Conservation (phyloP, 73 alveolate genomes). For the Blepharisma stoltei region DNA sequence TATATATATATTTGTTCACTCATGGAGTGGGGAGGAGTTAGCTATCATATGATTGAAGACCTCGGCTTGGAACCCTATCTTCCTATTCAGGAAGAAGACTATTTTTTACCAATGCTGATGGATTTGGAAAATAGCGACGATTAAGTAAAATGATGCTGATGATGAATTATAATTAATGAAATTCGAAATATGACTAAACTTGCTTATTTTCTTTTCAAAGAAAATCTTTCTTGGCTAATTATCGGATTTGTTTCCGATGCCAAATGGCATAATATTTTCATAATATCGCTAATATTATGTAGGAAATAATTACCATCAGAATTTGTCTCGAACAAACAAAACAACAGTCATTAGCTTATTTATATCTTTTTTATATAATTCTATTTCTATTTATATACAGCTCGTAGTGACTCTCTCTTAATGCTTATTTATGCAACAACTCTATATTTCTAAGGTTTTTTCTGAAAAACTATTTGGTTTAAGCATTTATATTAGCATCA, state of each 20-base stretch:
- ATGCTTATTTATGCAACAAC: too few relatives aligned
- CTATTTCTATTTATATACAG: too few relatives aligned
- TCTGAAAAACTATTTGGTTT: too few relatives aligned
- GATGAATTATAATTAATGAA: slow-evolving; percentile 19
- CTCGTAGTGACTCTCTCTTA: too few relatives aligned
- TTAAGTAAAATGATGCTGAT: slow-evolving; percentile 25
- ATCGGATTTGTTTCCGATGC: slow-evolving; percentile 42
- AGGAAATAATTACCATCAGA: too few relatives aligned
- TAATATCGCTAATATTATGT: background rate
- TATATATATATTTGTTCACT: too few relatives aligned
- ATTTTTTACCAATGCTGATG: slow-evolving; percentile 44
- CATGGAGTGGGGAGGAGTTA: too few relatives aligned
- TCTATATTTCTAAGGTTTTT: too few relatives aligned
- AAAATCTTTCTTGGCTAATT: slow-evolving; percentile 41
- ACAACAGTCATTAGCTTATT: too few relatives aligned
- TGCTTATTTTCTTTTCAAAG: background rate
- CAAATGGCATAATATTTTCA: slow-evolving; percentile 33
- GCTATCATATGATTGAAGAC: slow-evolving; percentile 60
- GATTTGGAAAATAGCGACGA: slow-evolving; percentile 30
- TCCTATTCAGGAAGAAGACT: slow-evolving; percentile 51
- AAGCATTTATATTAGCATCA: too few relatives aligned
- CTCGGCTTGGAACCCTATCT: slow-evolving; percentile 47
- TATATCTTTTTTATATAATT: too few relatives aligned
- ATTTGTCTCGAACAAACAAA: too few relatives aligned
- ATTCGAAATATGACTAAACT: slow-evolving; percentile 32